A percentile compares a stretch with the other conserved stretches of the same genome.
Conservation (phyloP, 257 asterid genomes). For the Przewalskia tangutica region DNA sequence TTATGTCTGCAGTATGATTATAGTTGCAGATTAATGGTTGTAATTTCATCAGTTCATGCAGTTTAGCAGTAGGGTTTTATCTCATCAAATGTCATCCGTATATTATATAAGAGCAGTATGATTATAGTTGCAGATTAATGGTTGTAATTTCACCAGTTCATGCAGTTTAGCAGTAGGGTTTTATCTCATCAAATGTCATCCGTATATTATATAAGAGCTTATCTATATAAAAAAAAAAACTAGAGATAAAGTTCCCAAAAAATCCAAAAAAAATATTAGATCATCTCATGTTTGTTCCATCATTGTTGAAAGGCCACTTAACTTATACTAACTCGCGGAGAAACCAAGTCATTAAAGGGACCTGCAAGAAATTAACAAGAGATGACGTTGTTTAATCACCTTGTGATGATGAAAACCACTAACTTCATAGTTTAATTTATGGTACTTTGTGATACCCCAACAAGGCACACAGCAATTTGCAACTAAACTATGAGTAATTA, state of each 20-base stretch:
- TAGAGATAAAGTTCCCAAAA: background rate
- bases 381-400: background rate
- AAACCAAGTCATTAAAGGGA: background rate
- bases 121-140: background rate
- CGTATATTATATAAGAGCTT: background rate
- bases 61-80: background rate
- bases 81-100: background rate
- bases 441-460: background rate
- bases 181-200: background rate
- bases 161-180: background rate
- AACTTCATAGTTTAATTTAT: background rate
- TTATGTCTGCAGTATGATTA: background rate
- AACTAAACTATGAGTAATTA: background rate
- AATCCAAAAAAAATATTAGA: background rate
- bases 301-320: too few species aligned
- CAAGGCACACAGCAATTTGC: background rate
- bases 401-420: background rate
- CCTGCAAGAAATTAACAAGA: background rate
- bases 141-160: background rate
- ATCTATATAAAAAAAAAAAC: background rate
- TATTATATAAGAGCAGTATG: background rate
- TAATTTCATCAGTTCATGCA: background rate
- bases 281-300: background rate
- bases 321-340: background rate
- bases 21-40: background rate